Conservation (phyloP, 2,329 filamentous ascomycete genomes). For the Tolypocladium tropicale region DNA sequence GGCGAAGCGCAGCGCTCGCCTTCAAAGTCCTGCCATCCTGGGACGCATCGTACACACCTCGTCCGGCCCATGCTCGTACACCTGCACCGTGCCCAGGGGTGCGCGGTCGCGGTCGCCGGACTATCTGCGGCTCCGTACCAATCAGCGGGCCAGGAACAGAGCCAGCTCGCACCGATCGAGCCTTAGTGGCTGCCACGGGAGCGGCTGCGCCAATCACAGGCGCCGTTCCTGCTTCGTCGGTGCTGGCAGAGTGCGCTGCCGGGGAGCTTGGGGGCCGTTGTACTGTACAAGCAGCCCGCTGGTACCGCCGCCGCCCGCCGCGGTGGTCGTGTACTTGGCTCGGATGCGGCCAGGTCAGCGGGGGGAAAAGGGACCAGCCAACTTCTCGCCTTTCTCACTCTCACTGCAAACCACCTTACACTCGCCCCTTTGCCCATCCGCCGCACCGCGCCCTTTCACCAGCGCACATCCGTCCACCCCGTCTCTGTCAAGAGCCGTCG, state of each 20-base stretch:
- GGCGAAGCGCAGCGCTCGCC: neutral
- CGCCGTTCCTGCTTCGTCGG: neutral
- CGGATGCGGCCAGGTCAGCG: neutral
- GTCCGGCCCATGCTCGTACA: too few relatives aligned
- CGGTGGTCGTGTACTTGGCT: neutral
- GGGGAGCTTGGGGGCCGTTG: neutral
- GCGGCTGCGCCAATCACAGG: neutral
- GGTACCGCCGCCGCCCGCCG: neutral
- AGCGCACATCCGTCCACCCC: neutral
- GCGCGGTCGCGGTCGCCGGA: constrained; percentile 14
- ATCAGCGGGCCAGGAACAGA: constrained; percentile 8
- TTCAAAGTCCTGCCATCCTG: too few relatives aligned
- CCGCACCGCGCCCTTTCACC: neutral
- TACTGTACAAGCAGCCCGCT: neutral
- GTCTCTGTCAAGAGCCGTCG: neutral
- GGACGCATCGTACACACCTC: too few relatives aligned
- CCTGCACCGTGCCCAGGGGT: too few relatives aligned
- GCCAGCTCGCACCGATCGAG: constrained; percentile 14
- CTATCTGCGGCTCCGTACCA: constrained; percentile 18
- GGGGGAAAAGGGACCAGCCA: neutral
- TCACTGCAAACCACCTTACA: neutral
- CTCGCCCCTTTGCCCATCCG: neutral
- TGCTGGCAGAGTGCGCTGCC: neutral
- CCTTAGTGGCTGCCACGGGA: constrained; percentile 13
- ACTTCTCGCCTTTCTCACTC: neutral